A percentile compares a stretch with the other conserved stretches of the same genome.
phyloP scores from a whole-genome alignment of 2,329 filamentous ascomycete genomes.

The Camptophora hylomeconis region DNA sequence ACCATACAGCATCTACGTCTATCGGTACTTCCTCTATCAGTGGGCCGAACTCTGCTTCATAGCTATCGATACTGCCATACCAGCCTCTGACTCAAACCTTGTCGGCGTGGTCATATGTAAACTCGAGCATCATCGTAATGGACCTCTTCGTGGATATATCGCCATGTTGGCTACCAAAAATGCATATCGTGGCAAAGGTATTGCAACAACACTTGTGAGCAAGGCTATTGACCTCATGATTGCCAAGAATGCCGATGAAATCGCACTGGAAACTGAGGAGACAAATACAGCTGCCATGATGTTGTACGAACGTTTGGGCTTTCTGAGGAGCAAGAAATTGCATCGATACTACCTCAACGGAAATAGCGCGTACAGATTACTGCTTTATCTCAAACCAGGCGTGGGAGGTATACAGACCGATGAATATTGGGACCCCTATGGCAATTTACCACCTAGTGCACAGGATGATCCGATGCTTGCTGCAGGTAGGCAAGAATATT shows the following conservation, averaged over 20 bases:
- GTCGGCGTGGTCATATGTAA: slow-evolving; percentile 92
- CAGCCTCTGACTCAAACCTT: slow-evolving; percentile 48
- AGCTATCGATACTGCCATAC: slow-evolving; percentile 41
- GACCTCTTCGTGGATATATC: slow-evolving; percentile 85
- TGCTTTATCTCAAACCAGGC: slow-evolving; percentile 61
- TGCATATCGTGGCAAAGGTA: slow-evolving; percentile 66
- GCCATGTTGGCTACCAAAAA: slow-evolving; percentile 93
- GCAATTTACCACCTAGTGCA: slow-evolving; percentile 11
- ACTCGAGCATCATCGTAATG: slow-evolving; percentile 75
- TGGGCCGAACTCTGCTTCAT: slow-evolving; percentile 97
- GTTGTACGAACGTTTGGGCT: slow-evolving; percentile 84
- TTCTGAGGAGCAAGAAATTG: slow-evolving; percentile 79
- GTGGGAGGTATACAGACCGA: slow-evolving; percentile 31
- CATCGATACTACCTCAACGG: slow-evolving; percentile 96
- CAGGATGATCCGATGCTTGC: slow-evolving; percentile 12
- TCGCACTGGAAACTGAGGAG: slow-evolving; percentile 92
- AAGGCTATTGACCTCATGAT: slow-evolving; percentile 87
- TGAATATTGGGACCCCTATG: slow-evolving; percentile 21
- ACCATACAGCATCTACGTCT: slow-evolving; percentile 98
- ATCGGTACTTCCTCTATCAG: slow-evolving; percentile 94
- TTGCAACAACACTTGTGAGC: slow-evolving; percentile 78
- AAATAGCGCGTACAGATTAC: slow-evolving; percentile 80
- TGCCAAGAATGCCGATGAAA: slow-evolving; percentile 71
- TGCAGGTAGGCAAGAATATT: slow-evolving; percentile 3
- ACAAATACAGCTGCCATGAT: slow-evolving; percentile 82